phyloP scores from a whole-genome alignment of 495 filamentous ascomycete genomes.

The Rhypophila decipiens region DNA sequence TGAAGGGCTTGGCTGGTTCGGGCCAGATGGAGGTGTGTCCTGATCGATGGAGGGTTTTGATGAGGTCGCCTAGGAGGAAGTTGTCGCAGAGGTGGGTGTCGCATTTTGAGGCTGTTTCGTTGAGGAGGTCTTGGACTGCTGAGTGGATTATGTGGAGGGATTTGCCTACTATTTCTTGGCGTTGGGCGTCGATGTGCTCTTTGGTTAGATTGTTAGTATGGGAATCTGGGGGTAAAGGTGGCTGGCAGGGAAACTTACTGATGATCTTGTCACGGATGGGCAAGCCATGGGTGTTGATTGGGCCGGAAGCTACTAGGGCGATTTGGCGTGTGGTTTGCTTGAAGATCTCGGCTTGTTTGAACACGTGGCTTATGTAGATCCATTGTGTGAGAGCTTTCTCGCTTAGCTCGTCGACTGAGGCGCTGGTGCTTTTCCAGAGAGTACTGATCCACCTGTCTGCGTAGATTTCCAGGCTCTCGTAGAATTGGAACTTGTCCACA shows the following conservation, averaged over 20 bases:
- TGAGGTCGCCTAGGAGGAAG: constrained; percentile 21
- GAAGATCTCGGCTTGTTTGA: constrained; percentile 20
- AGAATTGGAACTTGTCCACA: constrained; percentile 46
- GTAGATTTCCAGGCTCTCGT: constrained; percentile 35
- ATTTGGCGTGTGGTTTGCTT: constrained; percentile 14
- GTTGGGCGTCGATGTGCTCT: constrained; percentile 18
- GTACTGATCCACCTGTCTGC: constrained; percentile 37
- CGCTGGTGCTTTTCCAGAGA: constrained; percentile 3
- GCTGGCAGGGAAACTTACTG: constrained; percentile 8
- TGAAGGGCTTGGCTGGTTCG: constrained; percentile 14
- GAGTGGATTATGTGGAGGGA: constrained; percentile 12
- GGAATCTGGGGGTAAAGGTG: not conserved
- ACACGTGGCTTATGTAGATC: constrained; percentile 23
- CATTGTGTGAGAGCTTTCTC: constrained; percentile 17
- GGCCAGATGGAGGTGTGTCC: constrained; percentile 9
- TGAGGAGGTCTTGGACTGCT: constrained; percentile 10
- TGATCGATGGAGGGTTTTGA: constrained; percentile 17
- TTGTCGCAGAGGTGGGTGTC: constrained; percentile 17
- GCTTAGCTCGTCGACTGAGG: constrained; percentile 3
- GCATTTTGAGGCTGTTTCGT: constrained; percentile 6
- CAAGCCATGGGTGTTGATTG: constrained; percentile 14
- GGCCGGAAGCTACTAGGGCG: constrained; percentile 9
- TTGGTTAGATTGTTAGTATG: not conserved
- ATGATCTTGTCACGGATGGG: constrained; percentile 24
- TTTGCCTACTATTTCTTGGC: constrained; percentile 13